phyloP scores from a whole-genome alignment of 768 basidiomycete genomes.

The Termitomyces sp. region DNA sequence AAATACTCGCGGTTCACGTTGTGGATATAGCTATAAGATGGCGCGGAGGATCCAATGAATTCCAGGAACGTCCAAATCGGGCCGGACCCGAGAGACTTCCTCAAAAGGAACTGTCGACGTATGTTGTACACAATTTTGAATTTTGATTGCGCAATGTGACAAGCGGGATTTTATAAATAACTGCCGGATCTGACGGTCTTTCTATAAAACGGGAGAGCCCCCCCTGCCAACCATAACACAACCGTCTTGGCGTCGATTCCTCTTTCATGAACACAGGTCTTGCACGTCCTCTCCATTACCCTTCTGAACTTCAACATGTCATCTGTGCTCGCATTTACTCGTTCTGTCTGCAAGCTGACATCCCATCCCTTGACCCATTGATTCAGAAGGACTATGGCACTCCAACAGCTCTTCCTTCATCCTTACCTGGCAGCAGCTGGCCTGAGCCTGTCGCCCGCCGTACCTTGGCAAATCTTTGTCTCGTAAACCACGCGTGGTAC shows the following conservation, averaged over 20 bases:
- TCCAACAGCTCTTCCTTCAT: slow-evolving; percentile 66
- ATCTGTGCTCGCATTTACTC: slow-evolving; percentile 73
- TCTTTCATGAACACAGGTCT: slow-evolving; percentile 23
- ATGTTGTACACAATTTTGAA: slow-evolving; percentile 4
- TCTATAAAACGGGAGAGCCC: slow-evolving; percentile 3
- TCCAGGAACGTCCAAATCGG: not conserved
- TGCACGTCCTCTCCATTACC: slow-evolving; percentile 38
- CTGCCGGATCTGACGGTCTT: not conserved
- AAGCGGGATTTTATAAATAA: slow-evolving; percentile 6
- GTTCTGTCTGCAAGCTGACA: slow-evolving; percentile 48
- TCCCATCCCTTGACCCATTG: slow-evolving; percentile 69
- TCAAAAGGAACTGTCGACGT: slow-evolving; percentile 7
- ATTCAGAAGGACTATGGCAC: slow-evolving; percentile 36
- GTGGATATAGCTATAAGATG: too few species aligned
- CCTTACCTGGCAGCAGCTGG: slow-evolving; percentile 68
- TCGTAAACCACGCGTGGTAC: slow-evolving; percentile 75
- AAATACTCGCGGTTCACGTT: too few species aligned
- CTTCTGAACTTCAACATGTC: slow-evolving; percentile 64
- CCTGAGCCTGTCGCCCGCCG: slow-evolving; percentile 59
- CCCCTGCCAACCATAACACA: not conserved
- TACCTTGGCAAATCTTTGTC: slow-evolving; percentile 66
- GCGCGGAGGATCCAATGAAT: too few species aligned
- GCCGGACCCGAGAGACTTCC: slow-evolving; percentile 7
- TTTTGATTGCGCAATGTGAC: slow-evolving; percentile 7
- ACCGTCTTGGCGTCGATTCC: not conserved